Conservation (phyloP, 176 grass and related monocot species). For the Zea luxurians region DNA sequence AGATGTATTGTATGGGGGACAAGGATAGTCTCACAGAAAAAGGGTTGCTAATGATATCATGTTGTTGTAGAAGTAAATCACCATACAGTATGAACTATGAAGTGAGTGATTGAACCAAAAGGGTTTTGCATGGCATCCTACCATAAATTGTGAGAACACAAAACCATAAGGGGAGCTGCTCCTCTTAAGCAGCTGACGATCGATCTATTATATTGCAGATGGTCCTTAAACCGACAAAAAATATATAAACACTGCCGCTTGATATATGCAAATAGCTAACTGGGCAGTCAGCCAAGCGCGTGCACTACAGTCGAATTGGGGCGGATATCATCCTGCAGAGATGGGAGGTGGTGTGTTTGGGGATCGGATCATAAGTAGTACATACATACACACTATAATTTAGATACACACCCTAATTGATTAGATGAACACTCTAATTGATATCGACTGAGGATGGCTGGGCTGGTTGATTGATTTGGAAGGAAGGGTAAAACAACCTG, state of each 20-base stretch:
- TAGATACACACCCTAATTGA: not conserved
- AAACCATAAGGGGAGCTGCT: not conserved
- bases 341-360: not conserved
- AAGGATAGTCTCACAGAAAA: too few relatives aligned
- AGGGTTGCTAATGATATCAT: not conserved
- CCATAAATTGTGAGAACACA: not conserved
- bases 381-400: too few relatives aligned
- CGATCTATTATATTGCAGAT: not conserved
- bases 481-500: slow-evolving; percentile 24
- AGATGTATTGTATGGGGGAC: too few relatives aligned
- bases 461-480: not conserved
- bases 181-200: not conserved
- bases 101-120: too few relatives aligned
- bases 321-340: not conserved
- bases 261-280: too few relatives aligned
- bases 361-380: not conserved
- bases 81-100: too few relatives aligned
- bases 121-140: not conserved
- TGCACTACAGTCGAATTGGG: not conserved
- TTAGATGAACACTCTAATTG: too few relatives aligned
- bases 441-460: too few relatives aligned
- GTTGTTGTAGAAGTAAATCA: not conserved
- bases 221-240: too few relatives aligned
- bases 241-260: too few relatives aligned
- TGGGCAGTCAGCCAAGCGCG: too few relatives aligned